Evolutionary conservation across 208 protist genomes (phyloP), one percentile per base, ranked within the genome.

Genomic region (Leishmania braziliensis): DNA sequence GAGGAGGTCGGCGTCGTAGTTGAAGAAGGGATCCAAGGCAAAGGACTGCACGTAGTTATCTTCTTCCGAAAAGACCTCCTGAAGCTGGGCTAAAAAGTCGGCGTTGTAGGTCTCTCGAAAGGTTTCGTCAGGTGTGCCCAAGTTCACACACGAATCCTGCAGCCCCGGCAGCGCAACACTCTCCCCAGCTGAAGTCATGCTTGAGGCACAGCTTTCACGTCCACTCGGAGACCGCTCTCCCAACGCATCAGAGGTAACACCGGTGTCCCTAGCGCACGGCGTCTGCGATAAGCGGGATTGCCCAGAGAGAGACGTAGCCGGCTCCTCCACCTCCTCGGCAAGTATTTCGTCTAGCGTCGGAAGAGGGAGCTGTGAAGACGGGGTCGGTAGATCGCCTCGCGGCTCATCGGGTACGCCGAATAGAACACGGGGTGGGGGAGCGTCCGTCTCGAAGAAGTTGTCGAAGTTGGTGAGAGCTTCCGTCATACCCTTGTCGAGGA

Each of bases 1-100:
- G n/a, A 93, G 63, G 23, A 86, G 20, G 65, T 89, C 86, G 23
- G 83, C 82, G 71, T 96, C 88, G 77, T 96, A 93, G 79, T 96
- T 89, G 68, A 89, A 89, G 3, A 89, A 66, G 5, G 89, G 86
- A 77, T 94, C 90, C 2, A 94, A n/a, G 18, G 77, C 58, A 68
- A 94, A 96, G 1, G 81, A 69, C 18, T 88, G 84, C 29, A 96
- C 89, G 48, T 81, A 84, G 82, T 93, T 83, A 56, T 92, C 75
- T 5, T 46, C 39, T 33, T 88, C 79, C 9, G 68, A 79, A 63
- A 84, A 76, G 14, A 91, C 58, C 4, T 62, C 69, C 2, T 80
- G 77, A 4, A 91, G 79, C 54, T 69, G 65, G 0, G 68, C 66
- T 16, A 70, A 48, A 3, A 83, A 10, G 10, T 74, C 53, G 0